Evolutionary conservation across 1,139 yeast species (phyloP).

Genomic region (Kodamaea plutei): DNA sequence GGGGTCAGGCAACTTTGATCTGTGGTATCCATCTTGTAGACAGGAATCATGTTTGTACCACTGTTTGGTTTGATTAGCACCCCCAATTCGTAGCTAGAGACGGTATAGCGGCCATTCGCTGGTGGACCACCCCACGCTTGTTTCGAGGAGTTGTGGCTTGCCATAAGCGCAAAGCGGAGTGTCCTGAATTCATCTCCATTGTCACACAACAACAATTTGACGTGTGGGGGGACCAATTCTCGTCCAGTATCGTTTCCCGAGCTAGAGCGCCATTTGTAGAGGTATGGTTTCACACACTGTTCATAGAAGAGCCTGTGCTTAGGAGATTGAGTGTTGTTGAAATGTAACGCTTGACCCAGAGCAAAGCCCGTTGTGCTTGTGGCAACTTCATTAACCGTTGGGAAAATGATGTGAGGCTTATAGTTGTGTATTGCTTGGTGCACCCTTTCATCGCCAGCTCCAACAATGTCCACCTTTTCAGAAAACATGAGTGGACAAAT

Average conservation of each 20-base stretch:
- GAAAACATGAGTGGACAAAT: constrained; percentile 43
- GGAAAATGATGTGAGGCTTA: constrained; percentile 49
- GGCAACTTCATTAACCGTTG: constrained; percentile 49
- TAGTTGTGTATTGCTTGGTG: constrained; percentile 31
- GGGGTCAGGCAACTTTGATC: constrained; percentile 20
- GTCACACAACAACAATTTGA: constrained; percentile 38
- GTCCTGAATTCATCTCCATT: constrained; percentile 47
- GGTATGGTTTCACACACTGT: constrained; percentile 34
- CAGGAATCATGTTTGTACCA: constrained; percentile 28
- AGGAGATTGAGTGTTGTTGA: constrained; percentile 28
- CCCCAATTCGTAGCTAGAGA: constrained; percentile 55
- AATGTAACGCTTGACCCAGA: constrained; percentile 57
- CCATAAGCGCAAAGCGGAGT: constrained; percentile 59
- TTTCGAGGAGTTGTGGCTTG: constrained; percentile 62
- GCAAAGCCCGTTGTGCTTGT: constrained; percentile 40
- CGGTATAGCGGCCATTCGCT: constrained; percentile 18
- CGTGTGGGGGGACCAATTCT: constrained; percentile 37
- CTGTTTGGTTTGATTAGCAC: constrained; percentile 27
- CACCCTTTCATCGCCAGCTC: constrained; percentile 24
- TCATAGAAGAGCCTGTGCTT: constrained; percentile 20
- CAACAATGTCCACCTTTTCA: constrained; percentile 14
- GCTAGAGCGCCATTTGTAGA: constrained; percentile 30
- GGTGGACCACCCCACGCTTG: constrained; percentile 61
- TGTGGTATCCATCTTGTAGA: constrained; percentile 34
- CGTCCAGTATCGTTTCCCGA: constrained; percentile 23